phyloP scores from a whole-genome alignment of 2,329 filamentous ascomycete species.

The Ceratocystis huliohia region DNA sequence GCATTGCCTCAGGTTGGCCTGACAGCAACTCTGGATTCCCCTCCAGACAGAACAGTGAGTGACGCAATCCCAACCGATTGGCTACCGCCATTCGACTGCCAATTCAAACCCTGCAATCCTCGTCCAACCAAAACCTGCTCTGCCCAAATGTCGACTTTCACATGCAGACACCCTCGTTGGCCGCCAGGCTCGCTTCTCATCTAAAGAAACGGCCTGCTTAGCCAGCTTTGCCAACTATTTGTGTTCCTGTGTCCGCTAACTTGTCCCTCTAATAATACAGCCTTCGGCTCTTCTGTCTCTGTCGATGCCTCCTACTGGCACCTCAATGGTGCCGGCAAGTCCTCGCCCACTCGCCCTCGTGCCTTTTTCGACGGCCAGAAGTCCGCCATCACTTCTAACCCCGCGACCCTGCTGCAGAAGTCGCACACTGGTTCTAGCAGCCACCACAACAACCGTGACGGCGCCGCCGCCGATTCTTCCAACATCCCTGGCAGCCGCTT shows the following conservation, averaged over 20 bases:
- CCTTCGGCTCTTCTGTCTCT: not conserved
- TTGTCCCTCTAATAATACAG: not conserved
- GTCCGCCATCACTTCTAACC: not conserved
- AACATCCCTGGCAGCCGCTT: slow-evolving; percentile 5
- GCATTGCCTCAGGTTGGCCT: not conserved
- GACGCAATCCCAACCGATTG: too few species aligned
- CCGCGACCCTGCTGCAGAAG: not conserved
- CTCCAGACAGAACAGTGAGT: not conserved
- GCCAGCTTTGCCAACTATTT: not conserved
- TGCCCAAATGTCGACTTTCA: not conserved
- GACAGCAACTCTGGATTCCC: not conserved
- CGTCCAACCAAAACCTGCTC: not conserved
- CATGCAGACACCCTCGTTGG: not conserved
- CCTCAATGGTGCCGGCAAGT: not conserved
- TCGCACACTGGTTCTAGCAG: slow-evolving; percentile 7
- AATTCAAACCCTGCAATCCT: not conserved
- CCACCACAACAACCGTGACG: slow-evolving; percentile 15
- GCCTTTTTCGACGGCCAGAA: slow-evolving; percentile 8
- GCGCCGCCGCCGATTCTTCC: not conserved
- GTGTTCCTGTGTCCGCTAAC: not conserved
- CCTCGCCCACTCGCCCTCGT: slow-evolving; percentile 16
- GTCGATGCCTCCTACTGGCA: slow-evolving; percentile 5
- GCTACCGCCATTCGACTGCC: not conserved
- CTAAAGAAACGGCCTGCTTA: too few species aligned
- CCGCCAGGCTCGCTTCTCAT: too few species aligned